Percentiles rank a stretch among this genome's conserved stretches.
phyloP scores from a whole-genome alignment of 257 asterid genomes.

The Solanum boliviense region DNA sequence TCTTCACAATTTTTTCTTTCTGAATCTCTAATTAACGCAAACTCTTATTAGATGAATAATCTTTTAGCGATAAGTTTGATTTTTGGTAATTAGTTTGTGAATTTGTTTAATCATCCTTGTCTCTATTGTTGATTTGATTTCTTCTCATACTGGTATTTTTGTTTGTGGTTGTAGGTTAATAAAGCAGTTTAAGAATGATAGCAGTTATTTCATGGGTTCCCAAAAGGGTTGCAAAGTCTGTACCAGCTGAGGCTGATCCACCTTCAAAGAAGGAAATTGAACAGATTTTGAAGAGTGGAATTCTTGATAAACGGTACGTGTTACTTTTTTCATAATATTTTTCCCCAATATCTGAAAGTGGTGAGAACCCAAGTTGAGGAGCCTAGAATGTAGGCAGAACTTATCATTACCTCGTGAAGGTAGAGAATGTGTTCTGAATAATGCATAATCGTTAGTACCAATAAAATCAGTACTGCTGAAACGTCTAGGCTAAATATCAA shows the following conservation, averaged over 20 bases:
- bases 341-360: not conserved
- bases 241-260: no score
- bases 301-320: conserved; percentile 24
- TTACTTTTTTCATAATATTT: not conserved
- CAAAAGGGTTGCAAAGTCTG: no score
- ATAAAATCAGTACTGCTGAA: not conserved
- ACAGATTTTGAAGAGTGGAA: conserved; percentile 22
- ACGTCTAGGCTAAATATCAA: not conserved
- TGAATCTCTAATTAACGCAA: no score
- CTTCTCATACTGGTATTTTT: not conserved
- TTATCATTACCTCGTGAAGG: not conserved
- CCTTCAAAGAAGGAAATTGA: no score
- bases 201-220: no score
- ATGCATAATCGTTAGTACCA: not conserved
- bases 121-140: not conserved
- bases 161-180: no score
- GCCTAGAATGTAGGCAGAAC: not conserved
- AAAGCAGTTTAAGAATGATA: no score
- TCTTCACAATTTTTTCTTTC: not conserved
- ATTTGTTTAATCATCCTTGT: not conserved
- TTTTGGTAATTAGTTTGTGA: not conserved
- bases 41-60: no score
- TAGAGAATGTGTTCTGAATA: not conserved
- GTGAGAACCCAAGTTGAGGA: not conserved
- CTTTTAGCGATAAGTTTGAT: not conserved